Base-by-base conservation (phyloP, 192 early-diverging fungal species). In the Dissophora ornata region DNA sequence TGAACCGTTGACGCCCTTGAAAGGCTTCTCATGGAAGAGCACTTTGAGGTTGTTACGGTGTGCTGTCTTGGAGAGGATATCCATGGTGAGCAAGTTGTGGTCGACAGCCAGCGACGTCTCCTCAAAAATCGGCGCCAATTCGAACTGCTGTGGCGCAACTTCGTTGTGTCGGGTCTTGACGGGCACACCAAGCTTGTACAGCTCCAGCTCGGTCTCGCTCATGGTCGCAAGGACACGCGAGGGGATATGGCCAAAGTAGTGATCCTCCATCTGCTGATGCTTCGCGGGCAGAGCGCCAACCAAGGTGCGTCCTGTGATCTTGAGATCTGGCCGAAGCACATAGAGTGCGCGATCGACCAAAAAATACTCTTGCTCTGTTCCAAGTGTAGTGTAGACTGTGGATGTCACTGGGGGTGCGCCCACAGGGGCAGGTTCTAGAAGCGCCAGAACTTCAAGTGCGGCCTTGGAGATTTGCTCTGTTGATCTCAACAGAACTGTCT, bases 161-260 rank as follows among this genome's bases (percentile, higher is more conserved):
- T 99, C 97, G 82, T 99, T 99, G 88, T 99, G 97, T 49, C 96
- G 90, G 50, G 97, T 99, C 92, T 99, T 99, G 86, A 99, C 85
- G 38, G 97, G 97, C 18, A 96, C 94, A 80, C 97, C 97, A 55
- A 99, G 90, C 53, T 88, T 87, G 83, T 90, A 90, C 55, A 96
- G 88, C 86, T 99, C 97, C 44, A 97, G 86, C 82, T 99, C 97
- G 66, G 90, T 71, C 86, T 99, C 97, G 77, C 91, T 92, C 80
- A 99, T 94, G 66, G 89, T 84, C 49, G 92, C 89, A 66, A 99
- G 82, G 24, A 97, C 95, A 71, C 93, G 90, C 57, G 91, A 87
- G 45, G 97, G 97, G 63, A 99, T 97, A 68, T 92, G 91, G 38
- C 97, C 97, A 88, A 99, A 99, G 91, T 99, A 99, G 85, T 99